A percentile compares a stretch with the other conserved stretches of the same genome.
Evolutionary conservation across 2,329 filamentous ascomycete species (phyloP).

Genomic region (Xylariaceae sp.): DNA sequence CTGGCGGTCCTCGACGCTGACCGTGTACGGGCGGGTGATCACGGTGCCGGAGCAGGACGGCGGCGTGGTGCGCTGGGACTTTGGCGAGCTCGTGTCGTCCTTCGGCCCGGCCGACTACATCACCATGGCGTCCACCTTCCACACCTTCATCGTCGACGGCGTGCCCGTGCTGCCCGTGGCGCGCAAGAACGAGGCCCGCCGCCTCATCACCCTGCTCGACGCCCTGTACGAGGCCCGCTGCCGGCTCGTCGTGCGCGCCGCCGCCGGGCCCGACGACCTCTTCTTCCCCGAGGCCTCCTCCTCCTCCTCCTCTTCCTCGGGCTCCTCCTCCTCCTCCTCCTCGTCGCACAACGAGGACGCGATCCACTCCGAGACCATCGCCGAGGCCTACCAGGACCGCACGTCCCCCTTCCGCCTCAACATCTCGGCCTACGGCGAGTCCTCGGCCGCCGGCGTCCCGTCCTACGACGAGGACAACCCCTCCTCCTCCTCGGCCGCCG

Average conservation of each 20-base stretch:
- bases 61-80: slow-evolving; percentile 58
- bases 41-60: slow-evolving; percentile 49
- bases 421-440: slow-evolving; percentile 54
- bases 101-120: slow-evolving; percentile 80
- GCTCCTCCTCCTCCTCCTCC: slow-evolving; percentile 25
- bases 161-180: slow-evolving; percentile 59
- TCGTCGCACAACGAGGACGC: slow-evolving; percentile 33
- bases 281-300: slow-evolving; percentile 61
- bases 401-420: slow-evolving; percentile 74
- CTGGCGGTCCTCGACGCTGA: slow-evolving; percentile 37
- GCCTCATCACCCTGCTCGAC: slow-evolving; percentile 74
- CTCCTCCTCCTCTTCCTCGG: slow-evolving; percentile 5
- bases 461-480: slow-evolving; percentile 51
- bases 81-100: slow-evolving; percentile 57
- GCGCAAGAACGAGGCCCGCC: slow-evolving; percentile 72
- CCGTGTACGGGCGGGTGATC: slow-evolving; percentile 58
- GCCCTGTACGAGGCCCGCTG: slow-evolving; percentile 77
- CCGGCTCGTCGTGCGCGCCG: slow-evolving; percentile 63
- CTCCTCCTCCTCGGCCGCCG: slow-evolving; percentile 36
- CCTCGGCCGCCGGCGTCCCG: slow-evolving; percentile 34
- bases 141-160: slow-evolving; percentile 66
- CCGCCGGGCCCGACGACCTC: slow-evolving; percentile 60
- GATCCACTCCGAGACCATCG: slow-evolving; percentile 56
- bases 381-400: slow-evolving; percentile 72
- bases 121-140: slow-evolving; percentile 69